Evolutionary conservation across 495 filamentous ascomycete species (phyloP).

Genomic region (Aspergillus affinis): DNA sequence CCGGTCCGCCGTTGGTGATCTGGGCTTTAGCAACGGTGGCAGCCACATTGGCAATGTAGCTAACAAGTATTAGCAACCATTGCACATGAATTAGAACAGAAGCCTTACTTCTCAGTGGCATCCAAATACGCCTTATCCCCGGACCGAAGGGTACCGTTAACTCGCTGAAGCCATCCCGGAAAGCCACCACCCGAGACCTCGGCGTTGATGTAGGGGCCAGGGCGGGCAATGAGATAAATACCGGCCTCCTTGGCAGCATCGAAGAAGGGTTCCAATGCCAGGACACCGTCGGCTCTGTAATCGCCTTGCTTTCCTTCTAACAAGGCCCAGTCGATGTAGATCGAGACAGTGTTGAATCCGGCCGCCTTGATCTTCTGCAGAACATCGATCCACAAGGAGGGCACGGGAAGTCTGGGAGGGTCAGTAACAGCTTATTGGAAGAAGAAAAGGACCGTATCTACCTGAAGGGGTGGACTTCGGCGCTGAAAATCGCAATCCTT

Average conservation of each 20-base stretch:
- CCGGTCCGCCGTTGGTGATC: conserved; percentile 75
- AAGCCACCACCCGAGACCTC: conserved; percentile 63
- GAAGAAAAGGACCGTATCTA: conserved; percentile 18
- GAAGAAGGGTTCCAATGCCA: conserved; percentile 70
- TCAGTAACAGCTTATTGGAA: conserved; percentile 9
- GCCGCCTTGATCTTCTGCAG: conserved; percentile 79
- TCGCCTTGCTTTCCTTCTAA: conserved; percentile 69
- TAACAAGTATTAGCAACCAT: conserved; percentile 9
- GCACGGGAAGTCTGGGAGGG: conserved; percentile 61
- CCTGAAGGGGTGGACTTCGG: conserved; percentile 71
- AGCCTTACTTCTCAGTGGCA: conserved; percentile 57
- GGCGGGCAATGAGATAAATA: conserved; percentile 72
- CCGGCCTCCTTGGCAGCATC: conserved; percentile 65
- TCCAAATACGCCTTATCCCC: conserved; percentile 58
- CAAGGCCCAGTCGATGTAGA: conserved; percentile 80
- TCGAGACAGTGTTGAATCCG: conserved; percentile 73
- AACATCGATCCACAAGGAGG: conserved; percentile 68
- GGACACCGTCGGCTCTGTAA: conserved; percentile 68
- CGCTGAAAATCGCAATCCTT: conserved; percentile 69
- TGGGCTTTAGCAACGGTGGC: conserved; percentile 69
- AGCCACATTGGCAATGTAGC: conserved; percentile 48
- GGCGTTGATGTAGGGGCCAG: conserved; percentile 70
- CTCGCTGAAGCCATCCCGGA: conserved; percentile 65
- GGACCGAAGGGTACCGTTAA: conserved; percentile 61
- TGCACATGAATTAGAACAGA: conserved; percentile 4